These are phyloP conservation scores for Teunomyces tritomae DNA, from an alignment of 805 yeast species.

Conservation along the genomic window DNA sequence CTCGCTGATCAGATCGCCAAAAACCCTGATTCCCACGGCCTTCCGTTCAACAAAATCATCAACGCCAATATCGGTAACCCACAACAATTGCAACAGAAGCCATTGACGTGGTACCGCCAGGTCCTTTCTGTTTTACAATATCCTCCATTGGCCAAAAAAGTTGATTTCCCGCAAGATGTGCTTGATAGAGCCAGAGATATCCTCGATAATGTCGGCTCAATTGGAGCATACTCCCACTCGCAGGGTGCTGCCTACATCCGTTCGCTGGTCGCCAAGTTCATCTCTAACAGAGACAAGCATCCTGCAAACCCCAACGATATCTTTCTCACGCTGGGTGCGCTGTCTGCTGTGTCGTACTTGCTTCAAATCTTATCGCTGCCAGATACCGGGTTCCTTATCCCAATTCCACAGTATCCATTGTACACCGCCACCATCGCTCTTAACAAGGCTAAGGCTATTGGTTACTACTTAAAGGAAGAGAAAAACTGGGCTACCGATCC, in stretches of 20 bases:
- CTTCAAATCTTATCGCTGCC: slow-evolving; percentile 61
- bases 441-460: slow-evolving; percentile 77
- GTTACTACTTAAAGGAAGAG: slow-evolving; percentile 81
- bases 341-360: slow-evolving; percentile 84
- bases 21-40: slow-evolving; percentile 50
- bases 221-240: slow-evolving; percentile 94
- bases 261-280: slow-evolving; percentile 77
- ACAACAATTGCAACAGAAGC: slow-evolving; percentile 92
- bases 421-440: slow-evolving; percentile 93
- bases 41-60: slow-evolving; percentile 78
- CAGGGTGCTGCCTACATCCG: slow-evolving; percentile 81
- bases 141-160: slow-evolving; percentile 55
- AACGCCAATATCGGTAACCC: slow-evolving; percentile 97
- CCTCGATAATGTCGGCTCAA: slow-evolving; percentile 66
- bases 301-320: slow-evolving; percentile 66
- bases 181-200: slow-evolving; percentile 64
- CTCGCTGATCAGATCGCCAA: slow-evolving; percentile 53
- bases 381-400: slow-evolving; percentile 80
- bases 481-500: slow-evolving; percentile 84
- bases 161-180: slow-evolving; percentile 62
- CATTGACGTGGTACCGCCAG: slow-evolving; percentile 93
- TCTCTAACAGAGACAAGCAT: slow-evolving; percentile 71
- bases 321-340: slow-evolving; percentile 91
- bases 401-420: slow-evolving; percentile 97
- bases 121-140: slow-evolving; percentile 83